A percentile compares a stretch with the other conserved stretches of the same genome.
These are phyloP conservation scores for Globisporangium takayamanum DNA, from an alignment of 352 stramenopile species.

Conservation along the genomic window DNA sequence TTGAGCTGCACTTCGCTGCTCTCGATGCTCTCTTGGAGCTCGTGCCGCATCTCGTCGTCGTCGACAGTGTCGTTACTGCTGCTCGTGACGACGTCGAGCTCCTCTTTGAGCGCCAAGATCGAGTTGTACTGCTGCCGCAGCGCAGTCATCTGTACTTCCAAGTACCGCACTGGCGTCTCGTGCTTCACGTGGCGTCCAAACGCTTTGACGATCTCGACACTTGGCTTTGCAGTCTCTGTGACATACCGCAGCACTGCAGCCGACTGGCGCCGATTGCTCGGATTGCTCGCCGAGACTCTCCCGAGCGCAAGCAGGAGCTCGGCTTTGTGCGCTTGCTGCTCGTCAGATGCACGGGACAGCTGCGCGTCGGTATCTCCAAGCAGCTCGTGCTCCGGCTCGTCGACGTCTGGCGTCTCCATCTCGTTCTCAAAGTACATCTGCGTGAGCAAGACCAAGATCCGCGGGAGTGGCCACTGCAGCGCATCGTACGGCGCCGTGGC, in stretches of 20 bases:
- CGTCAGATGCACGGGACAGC: slow-evolving; percentile 2
- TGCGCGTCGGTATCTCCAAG: slow-evolving; percentile 21
- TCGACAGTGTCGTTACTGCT: slow-evolving; percentile 24
- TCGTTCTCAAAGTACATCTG: slow-evolving; percentile 83
- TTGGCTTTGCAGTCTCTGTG: slow-evolving; percentile 39
- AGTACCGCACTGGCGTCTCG: slow-evolving; percentile 67
- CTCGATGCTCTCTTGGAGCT: slow-evolving; percentile 50
- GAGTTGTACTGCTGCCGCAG: slow-evolving; percentile 63
- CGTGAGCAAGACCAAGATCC: slow-evolving; percentile 57
- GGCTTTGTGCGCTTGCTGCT: slow-evolving; percentile 39
- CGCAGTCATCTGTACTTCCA: slow-evolving; percentile 86
- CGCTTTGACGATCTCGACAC: slow-evolving; percentile 65
- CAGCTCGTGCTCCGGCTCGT: slow-evolving; percentile 34
- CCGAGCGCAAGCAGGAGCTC: slow-evolving; percentile 69
- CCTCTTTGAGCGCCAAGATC: slow-evolving; percentile 60
- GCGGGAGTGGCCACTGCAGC: slow-evolving; percentile 64
- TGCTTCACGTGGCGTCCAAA: slow-evolving; percentile 78
- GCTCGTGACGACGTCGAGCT: slow-evolving; percentile 21
- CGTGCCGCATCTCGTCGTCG: slow-evolving; percentile 33
- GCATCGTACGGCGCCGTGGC: slow-evolving; percentile 42
- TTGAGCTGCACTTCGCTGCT: slow-evolving; percentile 46
- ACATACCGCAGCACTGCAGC: slow-evolving; percentile 65
- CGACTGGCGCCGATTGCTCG: slow-evolving; percentile 75
- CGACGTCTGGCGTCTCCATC: slow-evolving; percentile 31
- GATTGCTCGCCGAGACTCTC: slow-evolving; percentile 70